Evolutionary conservation across 179 eudicot species (phyloP), one percentile per base, ranked within the genome.

Genomic region (Beta macrorhiza): DNA sequence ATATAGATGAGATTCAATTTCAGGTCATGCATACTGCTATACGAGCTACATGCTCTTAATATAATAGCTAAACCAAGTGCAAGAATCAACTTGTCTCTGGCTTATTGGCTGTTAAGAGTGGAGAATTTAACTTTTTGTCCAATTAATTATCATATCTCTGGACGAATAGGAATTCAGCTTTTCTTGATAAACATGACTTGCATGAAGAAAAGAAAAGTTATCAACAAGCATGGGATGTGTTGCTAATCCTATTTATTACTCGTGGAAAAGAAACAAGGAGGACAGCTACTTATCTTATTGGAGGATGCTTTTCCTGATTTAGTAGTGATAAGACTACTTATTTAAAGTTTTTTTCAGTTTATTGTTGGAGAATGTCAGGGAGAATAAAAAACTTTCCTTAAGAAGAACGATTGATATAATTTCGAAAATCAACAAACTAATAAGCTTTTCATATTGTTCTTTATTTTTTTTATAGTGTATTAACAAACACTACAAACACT

Each of bases 131-230:
- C 73, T 78, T 80, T 75, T 52, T 17, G 71, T 70, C 53, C 42
- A 44, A 70, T 79, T 53, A 70, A 70, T 77, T 72, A 82, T 47
- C 69, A 82, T 90, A 86, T 86, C 89, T 82, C 75, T 82, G 75
- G 82, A 85, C 86, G 79, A 83, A 83, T 88, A 84, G 88, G 87
- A 84, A 86, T 81, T 84, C 86, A 84, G 78, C 86, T 87, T 88
- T 85, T 73, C 0, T 64, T 37, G 10, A 22, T 15, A 49, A 58
- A 64, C 85, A 82, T 65, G 81, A 6, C 72, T 82, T 78, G 74
- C 69, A 52, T 70, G 22, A 44, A 59, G 14, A 44, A 80, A 70
- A 55, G 25, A 25, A 25, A 25, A 79, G 78, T 58, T 68, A 81
- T 81, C 82, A 77, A 68, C 12, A 61, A 76, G 77, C 42, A 70